phyloP scores from a whole-genome alignment of 2,329 filamentous ascomycete species.

The Colletotrichum chrysophilum region DNA sequence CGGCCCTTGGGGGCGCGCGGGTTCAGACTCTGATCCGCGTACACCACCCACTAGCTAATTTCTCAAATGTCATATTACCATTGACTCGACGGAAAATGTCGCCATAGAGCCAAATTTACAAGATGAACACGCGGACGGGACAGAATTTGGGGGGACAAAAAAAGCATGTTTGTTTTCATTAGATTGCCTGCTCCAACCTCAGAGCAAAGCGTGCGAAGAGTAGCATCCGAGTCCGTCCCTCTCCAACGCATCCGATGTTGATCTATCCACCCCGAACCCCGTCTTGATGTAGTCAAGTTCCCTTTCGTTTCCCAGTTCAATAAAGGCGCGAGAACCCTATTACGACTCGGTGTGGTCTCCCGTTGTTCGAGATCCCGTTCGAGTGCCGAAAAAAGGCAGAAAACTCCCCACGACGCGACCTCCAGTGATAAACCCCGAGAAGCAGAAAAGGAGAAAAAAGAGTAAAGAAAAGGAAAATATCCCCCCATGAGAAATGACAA shows the following conservation, averaged over 20 bases:
- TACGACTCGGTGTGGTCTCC: not conserved
- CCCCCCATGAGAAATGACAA: not conserved
- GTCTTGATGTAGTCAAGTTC: constrained; percentile 16
- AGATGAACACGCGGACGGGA: not conserved
- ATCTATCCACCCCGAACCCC: constrained; percentile 5
- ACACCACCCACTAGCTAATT: not conserved
- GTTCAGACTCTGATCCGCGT: not conserved
- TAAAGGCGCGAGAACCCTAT: not conserved
- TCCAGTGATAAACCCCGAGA: not conserved
- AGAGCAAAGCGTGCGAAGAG: constrained; percentile 7
- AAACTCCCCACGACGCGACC: constrained; percentile 11
- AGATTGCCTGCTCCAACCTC: not conserved
- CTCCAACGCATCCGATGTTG: constrained; percentile 1
- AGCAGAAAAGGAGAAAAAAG: not conserved
- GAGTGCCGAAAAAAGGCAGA: constrained; percentile 1
- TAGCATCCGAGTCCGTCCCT: not conserved
- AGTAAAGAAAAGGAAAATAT: not conserved
- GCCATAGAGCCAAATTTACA: not conserved
- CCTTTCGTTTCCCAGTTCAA: constrained; percentile 1
- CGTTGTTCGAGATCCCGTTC: not conserved
- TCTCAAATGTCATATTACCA: not conserved
- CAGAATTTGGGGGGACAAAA: not conserved
- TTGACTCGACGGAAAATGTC: not conserved
- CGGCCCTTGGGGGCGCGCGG: not conserved
- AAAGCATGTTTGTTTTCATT: constrained; percentile 11